Conservation (phyloP, 805 yeast species). For the Saccharomycopsis synnaedendra region DNA sequence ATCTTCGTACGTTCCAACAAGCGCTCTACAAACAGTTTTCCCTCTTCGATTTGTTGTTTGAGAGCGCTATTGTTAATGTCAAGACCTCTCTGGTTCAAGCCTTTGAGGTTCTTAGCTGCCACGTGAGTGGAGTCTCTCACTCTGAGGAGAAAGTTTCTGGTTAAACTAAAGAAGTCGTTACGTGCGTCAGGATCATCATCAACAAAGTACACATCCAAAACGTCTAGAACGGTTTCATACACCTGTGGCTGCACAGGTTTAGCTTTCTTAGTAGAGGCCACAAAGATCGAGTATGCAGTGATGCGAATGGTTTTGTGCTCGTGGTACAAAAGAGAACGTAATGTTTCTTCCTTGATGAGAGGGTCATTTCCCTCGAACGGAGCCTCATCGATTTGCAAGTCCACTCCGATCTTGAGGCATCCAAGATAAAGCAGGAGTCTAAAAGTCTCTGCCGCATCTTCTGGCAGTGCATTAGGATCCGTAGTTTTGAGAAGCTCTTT, state of each 20-base stretch:
- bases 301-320: conserved; percentile 28
- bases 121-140: conserved; percentile 60
- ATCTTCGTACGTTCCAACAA: conserved; percentile 26
- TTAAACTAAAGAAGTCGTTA: conserved; percentile 48
- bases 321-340: conserved; percentile 34
- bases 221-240: conserved; percentile 31
- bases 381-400: conserved; percentile 39
- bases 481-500: conserved; percentile 4
- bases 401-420: conserved; percentile 54
- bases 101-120: conserved; percentile 37
- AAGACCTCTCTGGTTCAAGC: conserved; percentile 24
- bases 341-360: conserved; percentile 24
- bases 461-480: background rate
- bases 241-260: conserved; percentile 37
- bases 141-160: conserved; percentile 53
- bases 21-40: conserved; percentile 30
- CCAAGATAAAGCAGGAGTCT: conserved; percentile 35
- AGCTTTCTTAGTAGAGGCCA: conserved; percentile 52
- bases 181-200: conserved; percentile 62
- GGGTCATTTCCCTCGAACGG: conserved; percentile 30
- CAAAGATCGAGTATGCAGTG: conserved; percentile 47
- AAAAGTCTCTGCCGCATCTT: conserved; percentile 16
- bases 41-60: conserved; percentile 22
- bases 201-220: conserved; percentile 41
- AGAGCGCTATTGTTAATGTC: background rate